Conservation (phyloP, 768 basidiomycete genomes). For the Trametes gibbosa region DNA sequence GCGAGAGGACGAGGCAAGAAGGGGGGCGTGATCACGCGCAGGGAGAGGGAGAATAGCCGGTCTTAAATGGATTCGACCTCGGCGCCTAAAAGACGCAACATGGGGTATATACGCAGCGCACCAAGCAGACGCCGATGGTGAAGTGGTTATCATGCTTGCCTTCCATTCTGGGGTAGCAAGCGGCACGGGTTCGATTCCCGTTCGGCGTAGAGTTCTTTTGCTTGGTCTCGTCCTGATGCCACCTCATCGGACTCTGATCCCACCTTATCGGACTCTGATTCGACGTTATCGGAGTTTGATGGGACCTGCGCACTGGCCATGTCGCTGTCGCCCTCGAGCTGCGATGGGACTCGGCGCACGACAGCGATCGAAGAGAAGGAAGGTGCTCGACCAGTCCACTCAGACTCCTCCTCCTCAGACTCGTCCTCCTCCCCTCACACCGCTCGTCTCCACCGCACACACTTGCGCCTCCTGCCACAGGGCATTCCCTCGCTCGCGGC, state of each 20-base stretch:
- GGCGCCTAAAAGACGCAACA: background rate
- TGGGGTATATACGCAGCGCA: background rate
- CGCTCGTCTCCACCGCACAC: background rate
- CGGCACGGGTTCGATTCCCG: conserved; percentile 37
- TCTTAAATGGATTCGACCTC: background rate
- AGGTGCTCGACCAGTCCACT: no score
- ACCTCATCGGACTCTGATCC: no score
- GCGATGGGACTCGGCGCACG: no score
- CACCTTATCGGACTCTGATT: no score
- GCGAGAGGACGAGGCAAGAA: background rate
- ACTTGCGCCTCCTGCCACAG: conserved; percentile 20
- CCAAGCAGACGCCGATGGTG: conserved; percentile 58
- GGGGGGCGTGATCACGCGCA: background rate
- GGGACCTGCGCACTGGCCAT: no score
- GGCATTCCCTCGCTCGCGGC: conserved; percentile 5
- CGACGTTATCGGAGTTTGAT: no score
- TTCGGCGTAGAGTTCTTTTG: conserved; percentile 30
- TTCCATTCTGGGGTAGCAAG: conserved; percentile 54
- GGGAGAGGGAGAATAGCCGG: background rate
- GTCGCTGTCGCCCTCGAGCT: no score
- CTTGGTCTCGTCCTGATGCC: no score
- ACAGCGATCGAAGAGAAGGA: background rate
- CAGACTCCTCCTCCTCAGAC: background rate
- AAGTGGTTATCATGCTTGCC: conserved; percentile 93
- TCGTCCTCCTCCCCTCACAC: background rate